Evolutionary conservation across 768 basidiomycete species (phyloP).

Genomic region (Podaxis sp.): DNA sequence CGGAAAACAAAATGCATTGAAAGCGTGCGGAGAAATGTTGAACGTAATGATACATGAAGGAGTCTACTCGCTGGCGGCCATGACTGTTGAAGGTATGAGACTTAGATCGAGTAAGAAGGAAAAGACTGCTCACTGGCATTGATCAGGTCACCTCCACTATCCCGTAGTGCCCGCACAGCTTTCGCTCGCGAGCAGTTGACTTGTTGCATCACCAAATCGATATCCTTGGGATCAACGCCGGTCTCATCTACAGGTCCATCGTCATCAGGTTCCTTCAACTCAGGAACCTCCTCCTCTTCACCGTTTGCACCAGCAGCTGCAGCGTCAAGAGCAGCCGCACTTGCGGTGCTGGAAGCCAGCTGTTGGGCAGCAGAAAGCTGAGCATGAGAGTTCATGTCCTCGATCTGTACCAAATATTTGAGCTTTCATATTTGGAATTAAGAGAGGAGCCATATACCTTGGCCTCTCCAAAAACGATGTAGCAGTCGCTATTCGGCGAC

Average conservation of each 20-base stretch:
- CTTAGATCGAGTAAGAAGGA: neutral
- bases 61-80: slow-evolving; percentile 87
- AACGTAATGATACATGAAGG: slow-evolving; percentile 27
- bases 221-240: slow-evolving; percentile 90
- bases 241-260: slow-evolving; percentile 83
- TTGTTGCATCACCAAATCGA: slow-evolving; percentile 88
- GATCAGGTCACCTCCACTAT: slow-evolving; percentile 91
- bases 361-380: slow-evolving; percentile 80
- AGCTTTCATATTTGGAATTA: neutral
- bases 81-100: slow-evolving; percentile 49
- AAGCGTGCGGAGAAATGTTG: slow-evolving; percentile 26
- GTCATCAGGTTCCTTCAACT: slow-evolving; percentile 79
- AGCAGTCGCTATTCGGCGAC: slow-evolving; percentile 94
- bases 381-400: slow-evolving; percentile 83
- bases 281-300: slow-evolving; percentile 83
- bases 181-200: slow-evolving; percentile 90
- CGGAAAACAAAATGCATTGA: slow-evolving; percentile 22
- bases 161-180: slow-evolving; percentile 87
- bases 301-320: slow-evolving; percentile 52
- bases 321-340: slow-evolving; percentile 38
- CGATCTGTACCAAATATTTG: slow-evolving; percentile 47
- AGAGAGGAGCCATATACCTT: slow-evolving; percentile 49
- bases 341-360: slow-evolving; percentile 53
- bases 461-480: slow-evolving; percentile 99
- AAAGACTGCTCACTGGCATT: slow-evolving; percentile 79